Evolutionary conservation across 2,329 filamentous ascomycete species (phyloP).

Genomic region (Paraphoma sp.): DNA sequence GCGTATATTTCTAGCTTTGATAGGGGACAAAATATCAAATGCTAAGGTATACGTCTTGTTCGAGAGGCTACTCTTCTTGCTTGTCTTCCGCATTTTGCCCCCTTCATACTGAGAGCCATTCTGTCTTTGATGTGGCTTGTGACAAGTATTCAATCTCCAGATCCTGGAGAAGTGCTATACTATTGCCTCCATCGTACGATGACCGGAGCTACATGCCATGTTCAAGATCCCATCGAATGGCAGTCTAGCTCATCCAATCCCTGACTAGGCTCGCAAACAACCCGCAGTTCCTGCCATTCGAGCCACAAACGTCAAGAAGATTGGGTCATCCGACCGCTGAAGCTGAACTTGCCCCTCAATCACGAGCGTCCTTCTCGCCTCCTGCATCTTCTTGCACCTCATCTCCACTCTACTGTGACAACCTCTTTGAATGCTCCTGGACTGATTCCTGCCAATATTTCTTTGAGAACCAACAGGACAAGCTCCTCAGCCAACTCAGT

Average conservation of each 20-base stretch:
- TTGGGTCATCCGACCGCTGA: not conserved
- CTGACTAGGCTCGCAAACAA: not conserved
- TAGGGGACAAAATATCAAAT: conserved; percentile 7
- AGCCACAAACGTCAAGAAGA: not conserved
- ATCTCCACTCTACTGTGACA: not conserved
- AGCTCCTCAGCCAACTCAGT: too few species aligned
- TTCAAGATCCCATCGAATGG: not conserved
- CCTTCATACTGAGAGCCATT: not conserved
- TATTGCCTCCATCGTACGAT: not conserved
- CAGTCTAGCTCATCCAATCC: not conserved
- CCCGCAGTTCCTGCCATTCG: not conserved
- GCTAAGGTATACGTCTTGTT: conserved; percentile 5
- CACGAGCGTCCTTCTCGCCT: not conserved
- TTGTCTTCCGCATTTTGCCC: not conserved
- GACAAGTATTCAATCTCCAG: not conserved
- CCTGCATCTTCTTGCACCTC: not conserved
- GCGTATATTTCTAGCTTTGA: conserved; percentile 5
- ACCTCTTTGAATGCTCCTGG: too few species aligned
- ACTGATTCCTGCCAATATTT: too few species aligned
- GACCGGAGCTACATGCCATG: not conserved
- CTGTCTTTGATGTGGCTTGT: not conserved
- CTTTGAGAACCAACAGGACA: too few species aligned
- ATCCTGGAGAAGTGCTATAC: not conserved
- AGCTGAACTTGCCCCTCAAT: not conserved
- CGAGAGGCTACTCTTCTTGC: not conserved